Base-by-base conservation (phyloP, 305 asterid genomes). In the Rubia peregrina region DNA sequence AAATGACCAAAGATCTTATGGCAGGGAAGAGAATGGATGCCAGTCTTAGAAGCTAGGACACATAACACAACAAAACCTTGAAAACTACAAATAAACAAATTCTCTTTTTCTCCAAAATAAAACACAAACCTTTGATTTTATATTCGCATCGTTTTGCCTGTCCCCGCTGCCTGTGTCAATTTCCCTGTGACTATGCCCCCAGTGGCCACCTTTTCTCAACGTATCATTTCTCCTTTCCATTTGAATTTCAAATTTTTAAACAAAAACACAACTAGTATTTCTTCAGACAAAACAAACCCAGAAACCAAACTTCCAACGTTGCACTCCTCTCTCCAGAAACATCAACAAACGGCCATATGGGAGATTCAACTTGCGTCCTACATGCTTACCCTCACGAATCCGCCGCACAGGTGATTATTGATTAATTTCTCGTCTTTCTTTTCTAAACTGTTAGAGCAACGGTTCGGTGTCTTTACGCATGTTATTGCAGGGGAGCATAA, bases 331-430 rank as follows among this genome's bases (percentile, higher is more conserved):
- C 19, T 16, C 68, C 38, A 42, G 42, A 26, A 63, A 4, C 21
- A 1, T 9, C 10, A 17, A 0, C 67, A 7, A 33, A 61, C 65
- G 21, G 48, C 78, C 69, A 87, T 7, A 49, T 90, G 98, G 97
- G 89, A 77, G 97, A 90, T 69, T 82, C 96, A 63, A 73, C 94
- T 70, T 88, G 95, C 81, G 82, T 93, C 68, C 78, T 93, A 82
- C 94, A 83, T 75, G 85, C 84, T 33, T 74, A 84, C 19, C 85
- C 95, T 71, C 86, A 80, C 75, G 91, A 87, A 72, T 79, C 87
- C 77, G 81, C 84, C 55, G n/a, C n/a, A 30, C 93, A 83, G 93
- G 98, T 87, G 73, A 38, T 38, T 63, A 16, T 30, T 30, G 33
- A 3, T 30, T 30, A 30, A 30, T 30, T 30, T 30, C 3, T 30